phyloP scores from a whole-genome alignment of 2,329 filamentous ascomycete species.

The Ambrosiella xylebori region DNA sequence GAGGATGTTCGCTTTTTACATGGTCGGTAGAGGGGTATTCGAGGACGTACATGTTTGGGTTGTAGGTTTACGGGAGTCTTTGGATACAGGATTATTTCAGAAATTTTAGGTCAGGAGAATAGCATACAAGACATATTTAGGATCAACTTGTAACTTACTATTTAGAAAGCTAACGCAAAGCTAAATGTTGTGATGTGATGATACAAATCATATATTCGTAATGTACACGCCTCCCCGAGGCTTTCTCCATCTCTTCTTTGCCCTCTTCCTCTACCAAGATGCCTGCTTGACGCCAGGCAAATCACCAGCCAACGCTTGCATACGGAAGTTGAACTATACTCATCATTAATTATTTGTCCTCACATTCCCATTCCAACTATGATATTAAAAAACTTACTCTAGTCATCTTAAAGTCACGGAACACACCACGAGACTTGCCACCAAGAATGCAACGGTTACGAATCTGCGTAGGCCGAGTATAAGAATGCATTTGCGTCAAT shows the following conservation, averaged over 20 bases:
- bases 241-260: not conserved
- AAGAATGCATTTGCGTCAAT: slow-evolving; percentile 86
- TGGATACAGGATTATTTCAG: not conserved
- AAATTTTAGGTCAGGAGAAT: not conserved
- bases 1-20: not conserved
- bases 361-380: not conserved
- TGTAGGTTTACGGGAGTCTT: not conserved
- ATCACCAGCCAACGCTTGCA: slow-evolving; percentile 71
- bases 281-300: slow-evolving; percentile 90
- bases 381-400: slow-evolving; percentile 43
- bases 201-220: slow-evolving; percentile 9
- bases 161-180: too few species aligned
- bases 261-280: slow-evolving; percentile 57
- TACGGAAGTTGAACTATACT: slow-evolving; percentile 71
- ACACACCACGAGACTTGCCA: slow-evolving; percentile 77
- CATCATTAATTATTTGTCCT: not conserved
- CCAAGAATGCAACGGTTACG: slow-evolving; percentile 84
- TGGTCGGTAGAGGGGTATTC: not conserved
- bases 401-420: slow-evolving; percentile 81
- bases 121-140: not conserved
- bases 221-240: slow-evolving; percentile 7
- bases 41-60: not conserved
- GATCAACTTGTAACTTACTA: too few species aligned
- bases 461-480: slow-evolving; percentile 86
- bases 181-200: too few species aligned